These are phyloP conservation scores for Erythrophleum fordii DNA, from an alignment of 306 rosid genomes.

Conservation along the genomic window DNA sequence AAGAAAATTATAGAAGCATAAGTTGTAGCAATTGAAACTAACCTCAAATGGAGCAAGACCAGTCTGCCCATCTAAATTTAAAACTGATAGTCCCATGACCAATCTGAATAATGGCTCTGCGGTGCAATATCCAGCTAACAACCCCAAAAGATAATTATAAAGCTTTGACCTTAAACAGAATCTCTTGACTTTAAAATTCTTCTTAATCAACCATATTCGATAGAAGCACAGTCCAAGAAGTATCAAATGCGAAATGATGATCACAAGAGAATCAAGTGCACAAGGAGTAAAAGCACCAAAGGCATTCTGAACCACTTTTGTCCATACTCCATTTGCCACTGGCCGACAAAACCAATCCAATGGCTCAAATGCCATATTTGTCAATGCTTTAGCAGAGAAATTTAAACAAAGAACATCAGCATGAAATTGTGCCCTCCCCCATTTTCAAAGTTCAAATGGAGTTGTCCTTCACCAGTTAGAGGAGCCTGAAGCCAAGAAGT, in stretches of 20 bases:
- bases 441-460: conserved; percentile 41
- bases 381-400: conserved; percentile 25
- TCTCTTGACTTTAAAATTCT: conserved; percentile 69
- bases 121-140: conserved; percentile 70
- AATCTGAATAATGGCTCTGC: conserved; percentile 87
- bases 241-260: conserved; percentile 67
- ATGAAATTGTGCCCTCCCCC: conserved; percentile 31
- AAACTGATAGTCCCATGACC: conserved; percentile 77
- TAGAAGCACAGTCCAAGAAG: conserved; percentile 76
- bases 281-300: conserved; percentile 92
- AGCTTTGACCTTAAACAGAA: conserved; percentile 76
- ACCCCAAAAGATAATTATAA: conserved; percentile 72
- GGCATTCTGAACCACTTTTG: conserved; percentile 75
- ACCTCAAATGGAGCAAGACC: conserved; percentile 95
- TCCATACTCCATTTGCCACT: conserved; percentile 77
- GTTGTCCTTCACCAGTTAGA: conserved; percentile 18
- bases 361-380: conserved; percentile 74
- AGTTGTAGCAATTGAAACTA: conserved; percentile 35
- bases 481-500: conserved; percentile 36
- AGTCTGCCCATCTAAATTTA: conserved; percentile 83
- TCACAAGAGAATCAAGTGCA: conserved; percentile 72
- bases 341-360: conserved; percentile 88
- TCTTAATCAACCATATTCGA: conserved; percentile 77
- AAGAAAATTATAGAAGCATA: conserved; percentile 2
- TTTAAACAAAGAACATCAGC: conserved; percentile 40